These are phyloP conservation scores for Podila epicladia DNA, from an alignment of 192 early-diverging fungal genomes.

Conservation along the genomic window DNA sequence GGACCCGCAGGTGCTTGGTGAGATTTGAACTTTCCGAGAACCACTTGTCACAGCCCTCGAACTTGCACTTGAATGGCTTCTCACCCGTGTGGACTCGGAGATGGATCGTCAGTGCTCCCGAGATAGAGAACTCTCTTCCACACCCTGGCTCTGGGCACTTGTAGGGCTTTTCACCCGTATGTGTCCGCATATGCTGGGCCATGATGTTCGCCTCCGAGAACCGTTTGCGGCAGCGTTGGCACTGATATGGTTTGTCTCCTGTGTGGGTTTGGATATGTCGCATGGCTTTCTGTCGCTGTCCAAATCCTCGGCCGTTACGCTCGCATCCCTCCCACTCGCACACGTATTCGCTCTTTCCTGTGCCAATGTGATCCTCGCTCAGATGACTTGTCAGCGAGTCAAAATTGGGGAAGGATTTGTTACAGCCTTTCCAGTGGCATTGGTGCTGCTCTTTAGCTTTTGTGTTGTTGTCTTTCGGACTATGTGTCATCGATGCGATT, in stretches of 20 bases:
- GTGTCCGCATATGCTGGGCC: slow-evolving; percentile 80
- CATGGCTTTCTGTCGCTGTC: slow-evolving; percentile 69
- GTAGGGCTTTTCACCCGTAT: slow-evolving; percentile 82
- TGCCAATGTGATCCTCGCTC: slow-evolving; percentile 71
- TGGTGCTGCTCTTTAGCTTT: slow-evolving; percentile 57
- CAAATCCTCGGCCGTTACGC: slow-evolving; percentile 58
- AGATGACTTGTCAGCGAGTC: slow-evolving; percentile 73
- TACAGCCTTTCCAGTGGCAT: slow-evolving; percentile 81
- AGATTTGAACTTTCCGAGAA: slow-evolving; percentile 68
- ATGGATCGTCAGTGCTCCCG: slow-evolving; percentile 76
- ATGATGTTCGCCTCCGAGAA: slow-evolving; percentile 86
- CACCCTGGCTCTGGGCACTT: slow-evolving; percentile 72
- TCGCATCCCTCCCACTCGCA: slow-evolving; percentile 64
- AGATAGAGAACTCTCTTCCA: slow-evolving; percentile 72
- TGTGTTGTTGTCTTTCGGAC: not conserved
- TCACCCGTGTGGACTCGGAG: slow-evolving; percentile 73
- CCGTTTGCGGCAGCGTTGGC: slow-evolving; percentile 62
- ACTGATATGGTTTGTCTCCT: slow-evolving; percentile 64
- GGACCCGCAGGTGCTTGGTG: slow-evolving; percentile 67
- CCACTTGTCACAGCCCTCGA: slow-evolving; percentile 61
- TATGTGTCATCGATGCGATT: not conserved
- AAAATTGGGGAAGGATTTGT: slow-evolving; percentile 63
- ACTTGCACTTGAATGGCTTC: slow-evolving; percentile 63
- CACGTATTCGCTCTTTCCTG: slow-evolving; percentile 63
- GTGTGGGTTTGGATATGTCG: slow-evolving; percentile 89